Base-by-base conservation (phyloP, 2,329 filamentous ascomycete genomes). In the Ophioceras dolichostomum region DNA sequence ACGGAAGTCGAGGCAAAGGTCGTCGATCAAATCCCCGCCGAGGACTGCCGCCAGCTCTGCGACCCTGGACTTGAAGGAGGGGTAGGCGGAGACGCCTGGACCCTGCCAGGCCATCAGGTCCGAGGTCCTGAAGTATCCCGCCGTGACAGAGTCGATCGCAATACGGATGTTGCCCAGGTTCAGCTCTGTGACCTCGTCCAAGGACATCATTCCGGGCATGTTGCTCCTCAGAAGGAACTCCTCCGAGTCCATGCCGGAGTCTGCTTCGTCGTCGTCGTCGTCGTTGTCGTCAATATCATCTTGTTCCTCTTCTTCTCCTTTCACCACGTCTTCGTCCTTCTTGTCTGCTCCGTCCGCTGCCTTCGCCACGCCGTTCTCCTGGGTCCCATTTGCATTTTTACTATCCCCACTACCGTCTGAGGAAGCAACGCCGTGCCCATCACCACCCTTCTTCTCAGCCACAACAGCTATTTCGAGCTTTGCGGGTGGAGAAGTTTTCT, bases 21-120 rank as follows among this genome's bases (percentile, higher is more conserved):
- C 59, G 16, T 56, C 58, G 32, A 74, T 62, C 34, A 79, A 52
- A 31, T 79, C 72, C 2, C 68, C 62, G 1, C 83, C 83, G 32
- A 85, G 55, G 10, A 73, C 71, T 4, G 80, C 78, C 4, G 77
- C 70, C 36, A 86, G 52, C 48, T 86, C 79, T 1, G 75, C 79
- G 40, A 87, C 67, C 26, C 68, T 64, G 1, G 72, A 68, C 50
- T 79, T 83, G 24, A 83, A 54, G 1, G 65, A 65, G 5, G 58
- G 55, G 14, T 61, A 54, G 34, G 76, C 62, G 10, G 57, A 52
- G 3, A 81, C 56, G 24, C 60, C 57, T 33, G 70, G 64, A 1
- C 58, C 50, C 0, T 73, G 61, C 81, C 82, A 87, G 3, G 61
- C 60, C 3, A 70, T 61, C 8, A 84, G 59, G 49, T 79, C 64